These are phyloP conservation scores for Apiotrichum mycotoxinovorans DNA, from an alignment of 1,284 basidiomycete species.

Conservation along the genomic window DNA sequence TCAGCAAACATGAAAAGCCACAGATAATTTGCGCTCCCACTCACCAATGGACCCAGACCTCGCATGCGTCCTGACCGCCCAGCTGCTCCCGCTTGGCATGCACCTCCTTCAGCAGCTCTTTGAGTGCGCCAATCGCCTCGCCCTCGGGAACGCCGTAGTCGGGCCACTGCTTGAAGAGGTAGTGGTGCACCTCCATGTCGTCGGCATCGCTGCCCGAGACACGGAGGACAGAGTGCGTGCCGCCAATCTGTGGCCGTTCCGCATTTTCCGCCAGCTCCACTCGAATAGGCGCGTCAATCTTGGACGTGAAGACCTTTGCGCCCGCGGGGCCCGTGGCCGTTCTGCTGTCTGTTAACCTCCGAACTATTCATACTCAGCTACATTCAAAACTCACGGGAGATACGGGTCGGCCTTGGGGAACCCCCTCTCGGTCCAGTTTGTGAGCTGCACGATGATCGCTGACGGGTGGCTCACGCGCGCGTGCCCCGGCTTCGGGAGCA, in stretches of 20 bases:
- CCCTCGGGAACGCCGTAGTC: conserved; percentile 44
- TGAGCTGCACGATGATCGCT: conserved; percentile 43
- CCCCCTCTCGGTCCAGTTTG: conserved; percentile 39
- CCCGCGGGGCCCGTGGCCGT: not conserved
- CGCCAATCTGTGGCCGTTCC: conserved; percentile 4
- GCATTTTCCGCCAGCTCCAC: not conserved
- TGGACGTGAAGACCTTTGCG: not conserved
- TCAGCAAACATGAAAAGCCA: not conserved
- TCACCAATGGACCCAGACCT: conserved; percentile 49
- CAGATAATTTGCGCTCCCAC: conserved; percentile 14
- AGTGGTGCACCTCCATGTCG: conserved; percentile 32
- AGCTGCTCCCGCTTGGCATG: conserved; percentile 16
- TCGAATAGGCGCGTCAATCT: not conserved
- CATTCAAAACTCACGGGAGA: conserved; percentile 29
- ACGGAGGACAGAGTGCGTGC: conserved; percentile 17
- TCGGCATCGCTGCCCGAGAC: not conserved
- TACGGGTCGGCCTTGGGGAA: conserved; percentile 42
- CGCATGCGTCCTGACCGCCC: conserved; percentile 24
- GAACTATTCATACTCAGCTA: not conserved
- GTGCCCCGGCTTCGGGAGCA: not conserved
- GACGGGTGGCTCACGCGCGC: not conserved
- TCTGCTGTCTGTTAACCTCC: not conserved
- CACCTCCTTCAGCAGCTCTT: conserved; percentile 28
- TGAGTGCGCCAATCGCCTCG: conserved; percentile 25
- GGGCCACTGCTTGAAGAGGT: conserved; percentile 44